A percentile compares a stretch with the other conserved stretches of the same genome.
phyloP scores from a whole-genome alignment of 2,329 filamentous ascomycete species.

The Ceratocystis eucalypticola region DNA sequence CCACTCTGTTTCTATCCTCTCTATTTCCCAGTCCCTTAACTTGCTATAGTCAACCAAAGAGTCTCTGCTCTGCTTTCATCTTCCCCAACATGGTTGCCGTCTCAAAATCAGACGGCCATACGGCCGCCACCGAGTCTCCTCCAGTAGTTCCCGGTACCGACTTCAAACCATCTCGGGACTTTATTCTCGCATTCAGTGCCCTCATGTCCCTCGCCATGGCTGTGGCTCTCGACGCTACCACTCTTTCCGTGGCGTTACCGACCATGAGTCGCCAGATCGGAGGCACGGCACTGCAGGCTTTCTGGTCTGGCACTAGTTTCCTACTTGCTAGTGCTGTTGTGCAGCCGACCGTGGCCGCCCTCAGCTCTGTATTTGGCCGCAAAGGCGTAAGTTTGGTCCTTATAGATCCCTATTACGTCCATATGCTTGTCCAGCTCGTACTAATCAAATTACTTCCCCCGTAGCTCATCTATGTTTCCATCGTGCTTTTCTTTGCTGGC shows the following conservation, averaged over 20 bases:
- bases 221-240: slow-evolving; percentile 27
- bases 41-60: not conserved
- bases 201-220: slow-evolving; percentile 42
- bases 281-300: slow-evolving; percentile 47
- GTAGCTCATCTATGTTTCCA: slow-evolving; percentile 23
- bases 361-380: slow-evolving; percentile 28
- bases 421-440: not conserved
- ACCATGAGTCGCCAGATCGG: slow-evolving; percentile 36
- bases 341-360: slow-evolving; percentile 35
- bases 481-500: slow-evolving; percentile 29
- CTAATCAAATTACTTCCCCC: not conserved
- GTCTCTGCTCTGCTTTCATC: not conserved
- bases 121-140: not conserved
- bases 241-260: slow-evolving; percentile 26
- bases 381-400: slow-evolving; percentile 21
- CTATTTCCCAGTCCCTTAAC: not conserved
- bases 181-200: slow-evolving; percentile 37
- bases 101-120: slow-evolving; percentile 3
- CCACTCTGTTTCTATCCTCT: no score
- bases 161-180: slow-evolving; percentile 28
- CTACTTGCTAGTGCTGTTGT: slow-evolving; percentile 51
- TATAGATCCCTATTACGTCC: not conserved
- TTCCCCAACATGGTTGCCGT: not conserved
- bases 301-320: slow-evolving; percentile 60
- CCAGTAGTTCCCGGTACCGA: slow-evolving; percentile 4